A percentile compares a stretch with the other conserved stretches of the same genome.
Evolutionary conservation across 2,329 filamentous ascomycete genomes (phyloP).

Genomic region (Phyllosticta capitalensis): DNA sequence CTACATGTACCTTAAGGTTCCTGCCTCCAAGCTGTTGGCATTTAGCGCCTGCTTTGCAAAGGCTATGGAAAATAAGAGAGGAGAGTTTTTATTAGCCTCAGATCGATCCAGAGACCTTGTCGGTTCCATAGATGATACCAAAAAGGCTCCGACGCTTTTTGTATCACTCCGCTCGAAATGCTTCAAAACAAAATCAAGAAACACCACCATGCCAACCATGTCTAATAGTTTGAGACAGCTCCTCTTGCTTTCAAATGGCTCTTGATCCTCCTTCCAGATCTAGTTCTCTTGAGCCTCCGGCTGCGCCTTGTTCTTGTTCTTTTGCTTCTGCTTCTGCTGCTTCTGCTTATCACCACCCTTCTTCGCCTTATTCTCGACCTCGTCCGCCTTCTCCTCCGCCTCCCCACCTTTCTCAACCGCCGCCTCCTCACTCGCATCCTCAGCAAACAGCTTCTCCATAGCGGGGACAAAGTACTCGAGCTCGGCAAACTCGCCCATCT

Average conservation of each 20-base stretch:
- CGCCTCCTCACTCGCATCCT: conserved; percentile 1
- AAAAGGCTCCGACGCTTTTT: no score
- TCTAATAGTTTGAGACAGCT: background rate
- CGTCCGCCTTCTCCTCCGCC: background rate
- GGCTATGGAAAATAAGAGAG: background rate
- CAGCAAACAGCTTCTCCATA: conserved; percentile 45
- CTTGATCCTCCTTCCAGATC: background rate
- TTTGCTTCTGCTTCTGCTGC: conserved; percentile 6
- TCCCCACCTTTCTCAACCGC: background rate
- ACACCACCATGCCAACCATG: no score
- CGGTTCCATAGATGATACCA: no score
- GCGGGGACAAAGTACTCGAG: conserved; percentile 55
- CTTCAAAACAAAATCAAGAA: background rate
- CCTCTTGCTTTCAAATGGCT: background rate
- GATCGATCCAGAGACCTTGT: no score
- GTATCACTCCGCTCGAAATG: no score
- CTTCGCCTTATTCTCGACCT: background rate
- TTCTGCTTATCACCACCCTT: conserved; percentile 18
- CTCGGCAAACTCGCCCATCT: conserved; percentile 59
- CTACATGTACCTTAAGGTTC: background rate
- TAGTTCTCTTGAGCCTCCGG: background rate
- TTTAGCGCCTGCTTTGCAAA: no score
- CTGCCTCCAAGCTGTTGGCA: no score
- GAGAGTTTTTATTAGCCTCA: background rate
- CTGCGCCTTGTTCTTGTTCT: background rate